Base-by-base conservation (phyloP, 73 alveolate species). In the Blepharisma japonicum region DNA sequence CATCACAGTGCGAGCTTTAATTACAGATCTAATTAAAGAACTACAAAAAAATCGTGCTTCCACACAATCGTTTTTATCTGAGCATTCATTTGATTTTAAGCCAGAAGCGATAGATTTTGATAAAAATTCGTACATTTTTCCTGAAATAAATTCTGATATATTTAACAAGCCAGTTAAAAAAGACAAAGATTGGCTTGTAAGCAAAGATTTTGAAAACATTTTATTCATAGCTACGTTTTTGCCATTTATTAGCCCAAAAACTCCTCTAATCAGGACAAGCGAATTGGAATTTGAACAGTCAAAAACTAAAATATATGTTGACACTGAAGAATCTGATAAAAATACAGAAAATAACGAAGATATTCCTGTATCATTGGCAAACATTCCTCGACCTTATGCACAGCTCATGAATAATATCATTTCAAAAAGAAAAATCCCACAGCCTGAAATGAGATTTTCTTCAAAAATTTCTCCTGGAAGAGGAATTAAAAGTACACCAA, bases 171-270 rank as follows among this genome's bases (percentile, higher is more conserved):
- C 38, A 61, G 39, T 61, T n/a, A 61, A 61, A 61, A n/a, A 14
- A 61, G 23, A 61, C 74, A 14, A 61, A 8, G 74, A 61, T 48
- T 61, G 74, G 74, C 74, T 61, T 14, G 23, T 61, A 0, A 61
- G 47, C 18, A 61, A 61, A 61, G 74, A 61, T 0, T 25, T 61
- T 14, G 74, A 61, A 39, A 0, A n/a, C 5, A 14, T 61, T 20
- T 61, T 61, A 14, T 61, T 61, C 47, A 61, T 61, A 18, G 23
- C 74, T 9, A 14, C 47, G 2, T 61, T 61, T 39, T n/a, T 61
- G 50, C 74, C 74, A 25, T 61, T 61, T 25, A 61, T 61, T 20
- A 9, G 47, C 2, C 74, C 74, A 9, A 18, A 14, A 20, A 61
- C 74, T 11, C 74, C 74, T 2, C 3, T 61, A 9, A 61, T 61